Evolutionary conservation across 176 grass and related monocot genomes (phyloP), one percentile per base, ranked within the genome.

Genomic region (Aegilops sharonensis): DNA sequence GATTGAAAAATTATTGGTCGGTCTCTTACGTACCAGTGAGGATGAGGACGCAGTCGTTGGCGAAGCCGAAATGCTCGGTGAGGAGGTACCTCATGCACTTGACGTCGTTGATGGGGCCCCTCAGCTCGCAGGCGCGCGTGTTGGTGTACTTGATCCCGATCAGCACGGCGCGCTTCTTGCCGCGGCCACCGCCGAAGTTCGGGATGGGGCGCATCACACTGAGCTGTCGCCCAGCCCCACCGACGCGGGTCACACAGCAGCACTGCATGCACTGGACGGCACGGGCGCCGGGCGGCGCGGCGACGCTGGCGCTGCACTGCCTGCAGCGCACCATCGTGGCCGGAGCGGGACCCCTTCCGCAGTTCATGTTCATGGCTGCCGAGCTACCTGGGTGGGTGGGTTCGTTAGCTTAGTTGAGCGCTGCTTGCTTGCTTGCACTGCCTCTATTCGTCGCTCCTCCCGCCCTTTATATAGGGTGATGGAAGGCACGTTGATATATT

Each of bases 81-180:
- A 97, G 92, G 25, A 97, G 60, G 30, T 94, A 87, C 64, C 78
- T 52, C 84, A 97, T 87, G 89, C 84, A 97, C 77, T 91, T 91
- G 68, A 91, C 92, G 77, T 97, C 92, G 82, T 94, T 97, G 75
- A 97, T 59, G 62, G 95, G 92, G 39, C 90, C 89, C 63, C 85
- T 74, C 0, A 92, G 90, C 78, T 91, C 64, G 64, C 80, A 64
- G 13, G 62, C 72, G 3, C 73, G 63, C 24, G 21, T 85, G 45
- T 27, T 37, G 17, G 32, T 37, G 85, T 97, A 97, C 79, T 80
- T 86, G 84, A 97, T 86, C 43, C 95, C 95, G 68, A 97, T 59
- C 30, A 97, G 88, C 36, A 97, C 78, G 6, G 95, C 95, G 79
- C 89, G 92, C 84, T 97, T 97, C 31, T 90, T 94, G 83, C 95